Conservation (phyloP, 2,329 filamentous ascomycete genomes). For the Aureobasidium namibiae region DNA sequence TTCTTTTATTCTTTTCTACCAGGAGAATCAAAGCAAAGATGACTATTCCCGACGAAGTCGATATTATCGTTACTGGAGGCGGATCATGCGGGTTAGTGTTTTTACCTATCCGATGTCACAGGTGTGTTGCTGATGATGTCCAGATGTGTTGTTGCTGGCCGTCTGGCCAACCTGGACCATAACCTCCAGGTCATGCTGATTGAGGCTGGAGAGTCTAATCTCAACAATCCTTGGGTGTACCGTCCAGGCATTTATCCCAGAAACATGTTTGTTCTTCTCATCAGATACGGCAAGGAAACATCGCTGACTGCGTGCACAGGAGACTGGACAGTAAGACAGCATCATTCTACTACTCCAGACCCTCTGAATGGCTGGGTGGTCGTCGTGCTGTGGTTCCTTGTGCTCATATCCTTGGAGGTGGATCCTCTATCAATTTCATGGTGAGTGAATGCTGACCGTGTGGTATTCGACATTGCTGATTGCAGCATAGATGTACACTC, state of each 20-base stretch:
- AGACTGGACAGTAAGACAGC: conserved; percentile 73
- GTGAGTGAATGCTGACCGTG: conserved; percentile 28
- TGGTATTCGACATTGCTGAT: no score
- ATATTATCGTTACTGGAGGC: conserved; percentile 72
- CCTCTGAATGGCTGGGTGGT: conserved; percentile 63
- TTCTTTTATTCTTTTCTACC: not conserved
- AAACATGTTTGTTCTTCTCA: no score
- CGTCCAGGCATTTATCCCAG: conserved; percentile 68
- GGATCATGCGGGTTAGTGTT: conserved; percentile 53
- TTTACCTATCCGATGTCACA: not conserved
- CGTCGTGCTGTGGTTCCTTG: conserved; percentile 66
- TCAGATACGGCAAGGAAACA: no score
- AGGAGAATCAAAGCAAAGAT: conserved; percentile 27
- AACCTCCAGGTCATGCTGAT: conserved; percentile 63
- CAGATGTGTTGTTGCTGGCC: conserved; percentile 42
- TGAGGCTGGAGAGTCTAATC: conserved; percentile 62
- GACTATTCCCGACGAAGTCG: conserved; percentile 67
- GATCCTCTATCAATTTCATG: conserved; percentile 70
- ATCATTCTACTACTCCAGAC: conserved; percentile 70
- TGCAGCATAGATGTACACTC: conserved; percentile 62
- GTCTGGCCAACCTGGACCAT: conserved; percentile 67
- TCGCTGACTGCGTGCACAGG: no score
- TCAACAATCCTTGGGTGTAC: conserved; percentile 72
- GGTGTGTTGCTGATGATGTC: conserved; percentile 17
- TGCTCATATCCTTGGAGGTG: conserved; percentile 58